Percentiles rank a stretch among this genome's conserved stretches.
phyloP scores from a whole-genome alignment of 306 rosid species.

The Aeschynomene evenia region DNA sequence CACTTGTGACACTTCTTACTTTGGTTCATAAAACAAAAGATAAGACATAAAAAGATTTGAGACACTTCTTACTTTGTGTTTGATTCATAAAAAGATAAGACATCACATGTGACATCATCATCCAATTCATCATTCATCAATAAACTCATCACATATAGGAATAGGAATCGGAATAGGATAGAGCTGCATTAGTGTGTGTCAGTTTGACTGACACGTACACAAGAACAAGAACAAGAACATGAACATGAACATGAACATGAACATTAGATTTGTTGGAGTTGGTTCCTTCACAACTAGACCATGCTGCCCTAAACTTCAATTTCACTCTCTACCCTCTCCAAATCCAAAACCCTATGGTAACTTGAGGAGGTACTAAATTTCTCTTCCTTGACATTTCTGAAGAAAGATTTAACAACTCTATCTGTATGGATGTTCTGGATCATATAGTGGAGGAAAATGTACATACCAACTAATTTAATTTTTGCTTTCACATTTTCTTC shows the following conservation, averaged over 20 bases:
- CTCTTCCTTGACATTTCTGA: neutral
- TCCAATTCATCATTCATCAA: neutral
- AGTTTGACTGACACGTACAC: too few species aligned
- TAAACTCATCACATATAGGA: neutral
- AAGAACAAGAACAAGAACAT: neutral
- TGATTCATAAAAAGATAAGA: neutral
- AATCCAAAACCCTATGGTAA: constrained; percentile 14
- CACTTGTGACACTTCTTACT: too few species aligned
- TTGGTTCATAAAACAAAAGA: too few species aligned
- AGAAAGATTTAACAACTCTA: neutral
- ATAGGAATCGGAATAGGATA: neutral
- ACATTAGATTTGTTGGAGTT: constrained; percentile 20
- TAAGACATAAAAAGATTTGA: too few species aligned
- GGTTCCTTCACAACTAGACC: constrained; percentile 20
- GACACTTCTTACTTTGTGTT: too few species aligned
- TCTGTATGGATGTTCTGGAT: neutral
- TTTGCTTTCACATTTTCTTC: neutral
- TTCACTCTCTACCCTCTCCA: constrained; percentile 3
- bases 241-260: neutral
- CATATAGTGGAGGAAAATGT: too few species aligned
- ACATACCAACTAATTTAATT: neutral
- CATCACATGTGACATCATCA: neutral
- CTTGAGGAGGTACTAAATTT: constrained; percentile 4
- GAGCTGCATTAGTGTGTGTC: neutral
- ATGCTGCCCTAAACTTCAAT: neutral